phyloP scores from a whole-genome alignment of 768 basidiomycete species.

The Russula abietina region DNA sequence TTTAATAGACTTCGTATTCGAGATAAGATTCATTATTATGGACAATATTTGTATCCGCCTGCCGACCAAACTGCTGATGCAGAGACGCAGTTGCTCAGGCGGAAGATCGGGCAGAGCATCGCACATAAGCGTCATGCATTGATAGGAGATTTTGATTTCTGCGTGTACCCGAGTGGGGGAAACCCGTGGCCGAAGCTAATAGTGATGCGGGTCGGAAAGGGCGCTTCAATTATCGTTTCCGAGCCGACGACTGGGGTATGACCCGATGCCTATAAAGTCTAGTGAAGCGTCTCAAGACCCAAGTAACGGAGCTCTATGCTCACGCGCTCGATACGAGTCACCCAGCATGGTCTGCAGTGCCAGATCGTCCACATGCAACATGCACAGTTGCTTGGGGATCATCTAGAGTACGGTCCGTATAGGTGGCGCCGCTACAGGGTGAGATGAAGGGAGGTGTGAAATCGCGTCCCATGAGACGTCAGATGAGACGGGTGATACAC shows the following conservation, averaged over 20 bases:
- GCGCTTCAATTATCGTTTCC: too few species aligned
- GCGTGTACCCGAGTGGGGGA: constrained; percentile 49
- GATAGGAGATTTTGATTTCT: constrained; percentile 86
- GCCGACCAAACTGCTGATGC: too few species aligned
- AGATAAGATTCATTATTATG: too few species aligned
- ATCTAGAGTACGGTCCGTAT: constrained; percentile 83
- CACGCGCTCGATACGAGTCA: constrained; percentile 38
- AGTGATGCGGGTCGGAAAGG: constrained; percentile 34
- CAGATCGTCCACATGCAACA: too few species aligned
- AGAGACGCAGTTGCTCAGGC: too few species aligned
- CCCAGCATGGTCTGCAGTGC: constrained; percentile 52
- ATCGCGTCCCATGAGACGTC: constrained; percentile 86
- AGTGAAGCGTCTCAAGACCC: constrained; percentile 84
- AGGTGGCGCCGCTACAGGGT: constrained; percentile 58
- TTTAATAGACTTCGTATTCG: too few species aligned
- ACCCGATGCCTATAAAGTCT: constrained; percentile 87
- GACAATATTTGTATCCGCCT: too few species aligned
- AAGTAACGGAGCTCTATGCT: constrained; percentile 79
- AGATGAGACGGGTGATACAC: too few species aligned
- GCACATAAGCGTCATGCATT: constrained; percentile 88
- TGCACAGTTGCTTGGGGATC: constrained; percentile 70
- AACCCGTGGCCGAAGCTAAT: constrained; percentile 31
- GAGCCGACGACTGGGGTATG: too few species aligned
- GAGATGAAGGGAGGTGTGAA: constrained; percentile 63
- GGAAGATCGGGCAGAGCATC: constrained; percentile 92